Base-by-base conservation (phyloP, 78 protist genomes). In the Tieghemostelium lacteum region DNA sequence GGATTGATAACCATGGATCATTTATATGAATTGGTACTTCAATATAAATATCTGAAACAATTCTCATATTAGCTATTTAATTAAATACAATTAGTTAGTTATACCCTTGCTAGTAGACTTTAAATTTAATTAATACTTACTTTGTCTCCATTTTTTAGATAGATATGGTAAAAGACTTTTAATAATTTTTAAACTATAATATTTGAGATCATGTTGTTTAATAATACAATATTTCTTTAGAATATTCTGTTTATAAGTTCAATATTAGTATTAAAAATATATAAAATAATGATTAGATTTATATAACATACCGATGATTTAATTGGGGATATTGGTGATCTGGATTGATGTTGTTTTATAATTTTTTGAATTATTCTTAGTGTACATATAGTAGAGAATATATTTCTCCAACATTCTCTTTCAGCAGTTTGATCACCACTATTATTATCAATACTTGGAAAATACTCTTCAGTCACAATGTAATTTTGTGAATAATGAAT, bases 21-120 rank as follows among this genome's bases (percentile, higher is more conserved):
- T 83, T 83, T 0, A 83, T 83, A 33, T 69, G 89, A 40, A 83
- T 66, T 55, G 89, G 89, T 33, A 83, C 89, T n/a, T 83, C 60
- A 20, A 83, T 31, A 58, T 63, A 83, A 63, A 83, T 83, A 83
- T 83, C 89, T 26, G 89, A 55, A 24, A 83, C 69, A 39, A 69
- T 57, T 69, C 62, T 66, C 89, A 83, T 83, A 58, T 83, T 83
- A 26, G 55, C 69, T 60, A 4, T 54, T 10, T 17, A 42, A 42
- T 7, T 26, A 45, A 10, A 24, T 19, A 45, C 1, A 31, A 34
- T 28, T 28, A 29, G 17, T 10, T 7, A 14, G 20, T 7, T 16
- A 31, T 28, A 28, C 29, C 10, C 3, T 7, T 28, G 3, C 7
- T 28, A 62, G 7, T 29, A 28, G 36, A 28, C 10, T 28, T 19